Evolutionary conservation across 257 asterid genomes (phyloP), one percentile per base, ranked within the genome.

Genomic region (Scutellaria minor): DNA sequence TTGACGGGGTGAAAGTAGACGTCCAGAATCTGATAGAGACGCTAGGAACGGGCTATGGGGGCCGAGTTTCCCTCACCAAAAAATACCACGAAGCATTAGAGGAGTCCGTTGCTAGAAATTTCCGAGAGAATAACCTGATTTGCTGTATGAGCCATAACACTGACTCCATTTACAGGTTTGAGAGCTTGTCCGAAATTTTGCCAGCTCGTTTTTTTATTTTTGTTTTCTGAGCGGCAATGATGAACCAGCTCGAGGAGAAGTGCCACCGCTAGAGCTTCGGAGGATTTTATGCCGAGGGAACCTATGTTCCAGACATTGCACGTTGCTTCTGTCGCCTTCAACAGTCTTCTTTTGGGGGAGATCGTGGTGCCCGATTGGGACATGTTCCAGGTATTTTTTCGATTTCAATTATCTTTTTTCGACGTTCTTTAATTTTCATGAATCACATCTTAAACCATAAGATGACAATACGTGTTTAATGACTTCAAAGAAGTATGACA

Each of bases 301-400:
- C 93, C 83, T 15, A 72, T 62, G 3, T 72, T 70, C 37, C 88
- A 87, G 69, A 83, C 93, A 39, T 69, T 83, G 40, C 90, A 87
- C 52, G 71, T 87, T 51, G 80, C 86, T 13, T 15, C 87, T 5
- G 88, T 87, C 81, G 81, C 88, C 18, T 86, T 79, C 74, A 84
- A 78, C 31, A 80, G 92, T 71, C 85, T 86, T 75, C 83, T 84
- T 31, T 78, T 84, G 0, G 92, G 89, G 55, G 86, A 86, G 72
- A 77, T 84, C 42, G 68, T 82, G 22, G 85, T 84, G 59, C 89
- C 91, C 7, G 91, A 86, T 75, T 86, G 92, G 92, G 89, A 86
- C 77, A 84, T 86, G 92, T 84, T 86, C 74, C 89, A 86, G 81
- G 89, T 86, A 67, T 15, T 14, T 12, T 50, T 58, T 40, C 5